Percentiles rank a stretch among this genome's conserved stretches.
Conservation (phyloP, 2,329 filamentous ascomycete genomes). For the Xylaria sp. region DNA sequence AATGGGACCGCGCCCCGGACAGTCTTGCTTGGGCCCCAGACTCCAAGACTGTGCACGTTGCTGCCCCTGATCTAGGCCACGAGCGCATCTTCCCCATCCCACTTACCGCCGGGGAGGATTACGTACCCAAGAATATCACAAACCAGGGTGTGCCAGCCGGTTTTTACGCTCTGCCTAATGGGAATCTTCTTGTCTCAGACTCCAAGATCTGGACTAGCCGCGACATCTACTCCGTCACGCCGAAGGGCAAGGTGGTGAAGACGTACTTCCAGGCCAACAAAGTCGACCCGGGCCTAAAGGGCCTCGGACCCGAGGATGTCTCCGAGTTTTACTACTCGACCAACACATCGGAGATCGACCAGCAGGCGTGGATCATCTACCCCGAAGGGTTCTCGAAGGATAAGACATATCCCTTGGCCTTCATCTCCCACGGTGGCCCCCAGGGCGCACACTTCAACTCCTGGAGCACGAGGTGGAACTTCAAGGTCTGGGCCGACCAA, state of each 20-base stretch:
- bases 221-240: constrained; percentile 49
- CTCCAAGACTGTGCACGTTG: constrained; percentile 47
- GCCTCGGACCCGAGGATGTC: constrained; percentile 49
- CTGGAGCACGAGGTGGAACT: constrained; percentile 66
- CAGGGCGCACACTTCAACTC: constrained; percentile 63
- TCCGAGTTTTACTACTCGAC: constrained; percentile 52
- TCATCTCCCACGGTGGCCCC: constrained; percentile 65
- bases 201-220: constrained; percentile 52
- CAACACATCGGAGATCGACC: constrained; percentile 50
- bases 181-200: constrained; percentile 49
- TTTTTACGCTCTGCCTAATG: constrained; percentile 47
- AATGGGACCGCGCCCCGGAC: constrained; percentile 50
- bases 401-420: constrained; percentile 64
- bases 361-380: constrained; percentile 51
- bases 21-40: constrained; percentile 46
- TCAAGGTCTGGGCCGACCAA: constrained; percentile 66
- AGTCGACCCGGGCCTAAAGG: constrained; percentile 51
- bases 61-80: constrained; percentile 48
- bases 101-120: constrained; percentile 45
- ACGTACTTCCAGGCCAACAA: constrained; percentile 52
- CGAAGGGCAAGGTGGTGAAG: constrained; percentile 45
- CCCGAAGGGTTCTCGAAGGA: constrained; percentile 49
- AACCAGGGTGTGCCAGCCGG: constrained; percentile 48
- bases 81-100: constrained; percentile 50
- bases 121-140: constrained; percentile 50